Evolutionary conservation across 306 rosid species (phyloP).

Genomic region (Urtica urens): DNA sequence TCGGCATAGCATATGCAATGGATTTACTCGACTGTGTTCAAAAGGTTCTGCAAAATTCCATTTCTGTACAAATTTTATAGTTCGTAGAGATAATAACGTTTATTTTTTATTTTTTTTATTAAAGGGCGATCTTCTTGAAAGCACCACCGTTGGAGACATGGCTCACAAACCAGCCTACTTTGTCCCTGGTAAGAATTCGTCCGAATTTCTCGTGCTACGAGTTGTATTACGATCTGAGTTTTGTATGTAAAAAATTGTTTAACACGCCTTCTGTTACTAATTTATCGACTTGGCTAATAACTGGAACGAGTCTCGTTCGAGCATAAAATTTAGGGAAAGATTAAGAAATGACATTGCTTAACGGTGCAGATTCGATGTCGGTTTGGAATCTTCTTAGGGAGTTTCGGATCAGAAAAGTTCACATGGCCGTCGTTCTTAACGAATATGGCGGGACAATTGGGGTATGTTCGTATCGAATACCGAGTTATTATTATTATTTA

Average conservation of each 20-base stretch:
- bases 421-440: slow-evolving; percentile 98
- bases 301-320: neutral
- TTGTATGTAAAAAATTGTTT: too few relatives aligned
- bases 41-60: slow-evolving; percentile 35
- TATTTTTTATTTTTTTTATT: slow-evolving; percentile 30
- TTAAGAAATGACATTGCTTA: neutral
- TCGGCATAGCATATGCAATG: slow-evolving; percentile 98
- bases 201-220: slow-evolving; percentile 5
- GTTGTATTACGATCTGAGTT: too few relatives aligned
- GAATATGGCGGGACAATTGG: slow-evolving; percentile 99
- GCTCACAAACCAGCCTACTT: slow-evolving; percentile 98
- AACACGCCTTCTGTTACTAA: too few relatives aligned
- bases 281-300: too few relatives aligned
- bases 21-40: slow-evolving; percentile 82
- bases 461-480: slow-evolving; percentile 35
- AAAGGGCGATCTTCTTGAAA: slow-evolving; percentile 91
- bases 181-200: slow-evolving; percentile 74
- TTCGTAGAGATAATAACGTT: too few relatives aligned
- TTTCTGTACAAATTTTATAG: slow-evolving; percentile 10
- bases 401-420: slow-evolving; percentile 95
- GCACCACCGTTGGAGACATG: slow-evolving; percentile 77
- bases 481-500: neutral
- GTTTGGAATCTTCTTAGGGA: slow-evolving; percentile 99
- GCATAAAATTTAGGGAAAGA: neutral
- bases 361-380: slow-evolving; percentile 96